A percentile compares a stretch with the other conserved stretches of the same genome.
phyloP scores from a whole-genome alignment of 2,329 filamentous ascomycete genomes.

The Sclerotinia minor region DNA sequence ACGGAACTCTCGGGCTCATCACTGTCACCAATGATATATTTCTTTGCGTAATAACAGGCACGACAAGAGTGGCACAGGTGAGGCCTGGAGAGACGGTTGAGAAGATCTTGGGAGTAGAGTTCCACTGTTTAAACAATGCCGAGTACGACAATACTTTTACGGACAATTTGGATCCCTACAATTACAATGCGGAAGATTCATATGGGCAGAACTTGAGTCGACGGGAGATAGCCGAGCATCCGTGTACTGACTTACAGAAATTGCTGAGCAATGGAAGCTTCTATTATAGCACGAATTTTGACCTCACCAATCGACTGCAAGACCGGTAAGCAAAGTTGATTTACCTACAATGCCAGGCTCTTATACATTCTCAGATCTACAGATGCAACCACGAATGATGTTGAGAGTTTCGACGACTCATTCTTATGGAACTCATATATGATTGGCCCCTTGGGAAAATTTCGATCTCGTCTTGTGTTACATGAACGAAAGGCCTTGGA shows the following conservation, averaged over 20 bases:
- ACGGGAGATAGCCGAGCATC: constrained; percentile 77
- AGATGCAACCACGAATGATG: constrained; percentile 77
- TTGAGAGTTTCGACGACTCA: constrained; percentile 87
- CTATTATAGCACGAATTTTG: constrained; percentile 98
- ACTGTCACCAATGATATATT: constrained; percentile 84
- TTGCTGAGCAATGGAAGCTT: constrained; percentile 91
- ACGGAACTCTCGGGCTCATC: constrained; percentile 86
- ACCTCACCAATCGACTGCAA: constrained; percentile 89
- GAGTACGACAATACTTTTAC: constrained; percentile 78
- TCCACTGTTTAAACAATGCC: constrained; percentile 85
- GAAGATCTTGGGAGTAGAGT: constrained; percentile 82
- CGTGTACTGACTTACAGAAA: constrained; percentile 87
- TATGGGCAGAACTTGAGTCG: constrained; percentile 59
- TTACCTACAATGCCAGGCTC: constrained; percentile 17
- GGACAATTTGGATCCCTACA: constrained; percentile 45
- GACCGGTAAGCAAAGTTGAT: constrained; percentile 60
- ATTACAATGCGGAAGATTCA: constrained; percentile 36
- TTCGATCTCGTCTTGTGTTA: constrained; percentile 76
- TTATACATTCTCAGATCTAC: constrained; percentile 56
- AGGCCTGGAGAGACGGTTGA: constrained; percentile 87
- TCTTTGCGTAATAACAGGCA: constrained; percentile 81
- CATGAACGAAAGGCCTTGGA: constrained; percentile 80
- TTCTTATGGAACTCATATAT: constrained; percentile 99
- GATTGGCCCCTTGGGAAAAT: constrained; percentile 89
- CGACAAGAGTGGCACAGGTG: constrained; percentile 75